These are phyloP conservation scores for Aethionema arabicum DNA, from an alignment of 345 rosid species.

Conservation along the genomic window DNA sequence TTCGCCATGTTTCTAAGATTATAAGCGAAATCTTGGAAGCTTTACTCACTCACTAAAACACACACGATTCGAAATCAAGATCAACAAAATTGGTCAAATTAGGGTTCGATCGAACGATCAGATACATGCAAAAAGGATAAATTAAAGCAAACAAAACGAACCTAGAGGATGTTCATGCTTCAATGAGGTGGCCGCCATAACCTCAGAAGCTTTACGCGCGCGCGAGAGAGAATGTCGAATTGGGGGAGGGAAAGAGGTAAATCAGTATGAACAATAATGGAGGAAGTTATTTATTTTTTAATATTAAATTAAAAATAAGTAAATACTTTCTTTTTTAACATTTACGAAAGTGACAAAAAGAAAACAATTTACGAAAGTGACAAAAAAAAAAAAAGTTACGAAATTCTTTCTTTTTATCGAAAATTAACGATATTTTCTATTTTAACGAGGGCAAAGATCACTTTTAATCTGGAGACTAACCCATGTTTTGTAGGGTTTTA, in stretches of 20 bases:
- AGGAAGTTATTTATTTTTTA: background rate
- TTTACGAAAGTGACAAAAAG: too few species aligned
- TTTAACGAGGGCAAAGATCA: too few species aligned
- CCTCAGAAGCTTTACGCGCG: slow-evolving; percentile 20
- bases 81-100: background rate
- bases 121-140: background rate
- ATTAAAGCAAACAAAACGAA: slow-evolving; percentile 27
- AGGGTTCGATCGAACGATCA: slow-evolving; percentile 5
- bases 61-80: slow-evolving; percentile 2
- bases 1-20: background rate
- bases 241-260: too few species aligned
- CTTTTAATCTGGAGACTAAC: too few species aligned
- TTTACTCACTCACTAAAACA: background rate
- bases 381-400: too few species aligned
- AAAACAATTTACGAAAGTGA: too few species aligned
- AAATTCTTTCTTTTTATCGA: too few species aligned
- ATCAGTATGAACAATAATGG: too few species aligned
- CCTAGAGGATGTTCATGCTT: slow-evolving; percentile 95
- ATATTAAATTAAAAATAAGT: background rate
- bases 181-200: slow-evolving; percentile 80
- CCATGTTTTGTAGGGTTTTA: too few species aligned
- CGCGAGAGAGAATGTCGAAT: slow-evolving; percentile 5
- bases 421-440: too few species aligned
- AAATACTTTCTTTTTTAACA: background rate
- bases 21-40: background rate